These are phyloP conservation scores for Alloascoidea hylecoeti DNA, from an alignment of 805 yeast species.

Conservation along the genomic window DNA sequence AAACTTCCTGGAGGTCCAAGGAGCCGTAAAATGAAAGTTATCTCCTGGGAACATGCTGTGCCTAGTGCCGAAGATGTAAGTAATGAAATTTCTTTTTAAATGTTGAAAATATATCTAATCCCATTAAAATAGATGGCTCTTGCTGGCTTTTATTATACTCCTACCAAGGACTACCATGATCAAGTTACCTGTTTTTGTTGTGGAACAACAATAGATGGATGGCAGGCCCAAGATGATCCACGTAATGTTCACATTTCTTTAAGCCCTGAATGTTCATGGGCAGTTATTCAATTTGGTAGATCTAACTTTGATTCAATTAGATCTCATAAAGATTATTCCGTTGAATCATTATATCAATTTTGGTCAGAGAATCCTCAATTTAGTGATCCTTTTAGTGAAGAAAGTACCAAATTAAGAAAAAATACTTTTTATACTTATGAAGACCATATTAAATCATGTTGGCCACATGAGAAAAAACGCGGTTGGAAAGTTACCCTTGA, in stretches of 20 bases:
- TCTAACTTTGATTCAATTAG: slow-evolving; percentile 3
- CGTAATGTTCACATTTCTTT: slow-evolving; percentile 27
- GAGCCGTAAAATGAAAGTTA: slow-evolving; percentile 10
- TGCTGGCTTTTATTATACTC: slow-evolving; percentile 50
- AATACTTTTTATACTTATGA: slow-evolving; percentile 21
- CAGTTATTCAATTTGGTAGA: slow-evolving; percentile 9
- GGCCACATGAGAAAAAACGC: slow-evolving; percentile 31
- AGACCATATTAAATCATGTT: slow-evolving; percentile 11
- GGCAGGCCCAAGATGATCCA: slow-evolving; percentile 42
- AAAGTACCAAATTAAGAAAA: slow-evolving; percentile 19
- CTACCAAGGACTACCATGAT: slow-evolving; percentile 28
- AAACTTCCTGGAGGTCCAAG: slow-evolving; percentile 2
- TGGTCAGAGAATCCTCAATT: slow-evolving; percentile 15
- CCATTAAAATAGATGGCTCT: slow-evolving; percentile 25
- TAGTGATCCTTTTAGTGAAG: slow-evolving; percentile 19
- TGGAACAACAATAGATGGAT: slow-evolving; percentile 36
- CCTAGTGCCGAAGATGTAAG: slow-evolving; percentile 8
- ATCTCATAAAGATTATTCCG: no score
- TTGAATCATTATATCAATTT: neutral
- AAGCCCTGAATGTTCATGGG: slow-evolving; percentile 22
- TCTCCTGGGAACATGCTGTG: slow-evolving; percentile 14
- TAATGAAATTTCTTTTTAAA: neutral
- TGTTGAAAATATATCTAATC: neutral
- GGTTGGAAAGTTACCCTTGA: slow-evolving; percentile 24
- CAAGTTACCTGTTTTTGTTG: slow-evolving; percentile 49